Evolutionary conservation across 2,329 filamentous ascomycete genomes (phyloP).

Genomic region (Fonsecaea monophora): DNA sequence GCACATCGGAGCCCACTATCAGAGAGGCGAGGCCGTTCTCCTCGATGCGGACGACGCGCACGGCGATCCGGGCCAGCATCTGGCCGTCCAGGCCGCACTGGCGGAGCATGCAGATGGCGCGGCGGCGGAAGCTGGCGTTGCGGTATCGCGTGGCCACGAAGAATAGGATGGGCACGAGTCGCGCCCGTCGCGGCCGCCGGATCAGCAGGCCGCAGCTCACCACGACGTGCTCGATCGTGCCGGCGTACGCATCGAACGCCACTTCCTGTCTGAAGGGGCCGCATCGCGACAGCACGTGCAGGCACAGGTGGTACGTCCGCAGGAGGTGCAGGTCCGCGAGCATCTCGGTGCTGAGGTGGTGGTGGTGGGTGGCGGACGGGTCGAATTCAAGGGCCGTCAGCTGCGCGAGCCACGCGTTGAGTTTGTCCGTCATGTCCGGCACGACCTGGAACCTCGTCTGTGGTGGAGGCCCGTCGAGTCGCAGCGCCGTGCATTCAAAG

Average conservation of each 20-base stretch:
- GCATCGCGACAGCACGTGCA: conserved; percentile 31
- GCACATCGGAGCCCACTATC: conserved; percentile 27
- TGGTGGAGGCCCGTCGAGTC: conserved; percentile 7
- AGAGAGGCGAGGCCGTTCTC: conserved; percentile 21
- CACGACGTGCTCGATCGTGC: conserved; percentile 24
- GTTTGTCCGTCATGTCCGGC: conserved; percentile 15
- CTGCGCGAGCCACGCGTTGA: conserved; percentile 29
- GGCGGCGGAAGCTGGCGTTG: conserved; percentile 22
- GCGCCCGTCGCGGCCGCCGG: background rate
- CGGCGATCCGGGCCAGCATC: conserved; percentile 25
- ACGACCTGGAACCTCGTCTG: conserved; percentile 31
- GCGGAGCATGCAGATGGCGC: conserved; percentile 23
- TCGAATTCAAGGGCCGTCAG: conserved; percentile 18
- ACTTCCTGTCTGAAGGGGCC: conserved; percentile 27
- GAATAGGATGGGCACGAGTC: conserved; percentile 29
- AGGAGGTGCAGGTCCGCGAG: conserved; percentile 23
- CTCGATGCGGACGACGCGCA: conserved; percentile 27
- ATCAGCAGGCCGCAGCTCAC: conserved; percentile 17
- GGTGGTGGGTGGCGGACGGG: background rate
- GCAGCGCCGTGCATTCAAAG: conserved; percentile 11
- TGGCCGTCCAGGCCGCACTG: conserved; percentile 28
- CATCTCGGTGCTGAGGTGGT: background rate
- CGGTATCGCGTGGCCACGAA: conserved; percentile 34
- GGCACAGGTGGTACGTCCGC: conserved; percentile 22
- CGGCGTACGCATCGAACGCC: conserved; percentile 24